Conservation (phyloP, 148 eudicot species). For the Rhododendron simsii region DNA sequence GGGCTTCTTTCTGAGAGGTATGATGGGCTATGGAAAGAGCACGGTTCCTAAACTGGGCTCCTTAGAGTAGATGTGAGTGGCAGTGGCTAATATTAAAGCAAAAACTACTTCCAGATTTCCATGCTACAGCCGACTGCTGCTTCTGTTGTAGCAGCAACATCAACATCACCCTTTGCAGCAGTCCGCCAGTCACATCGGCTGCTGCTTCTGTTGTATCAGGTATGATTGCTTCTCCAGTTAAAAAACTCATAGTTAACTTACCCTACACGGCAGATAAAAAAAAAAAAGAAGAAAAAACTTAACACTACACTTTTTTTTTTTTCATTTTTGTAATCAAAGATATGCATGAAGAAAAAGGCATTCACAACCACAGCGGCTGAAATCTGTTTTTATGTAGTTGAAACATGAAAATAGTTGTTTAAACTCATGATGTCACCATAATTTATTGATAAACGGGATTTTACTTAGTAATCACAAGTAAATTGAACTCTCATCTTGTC, state of each 20-base stretch:
- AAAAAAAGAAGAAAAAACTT: no score
- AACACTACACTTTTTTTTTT: background rate
- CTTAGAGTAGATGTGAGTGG: conserved; percentile 79
- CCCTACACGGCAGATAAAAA: background rate
- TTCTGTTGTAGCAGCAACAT: background rate
- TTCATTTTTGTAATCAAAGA: background rate
- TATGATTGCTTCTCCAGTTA: conserved; percentile 1
- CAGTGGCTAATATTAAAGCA: conserved; percentile 57
- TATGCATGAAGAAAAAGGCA: background rate
- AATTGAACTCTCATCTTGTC: background rate
- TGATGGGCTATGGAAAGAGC: conserved; percentile 70
- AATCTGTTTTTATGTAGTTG: background rate
- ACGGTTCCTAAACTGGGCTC: conserved; percentile 76
- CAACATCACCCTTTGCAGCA: background rate
- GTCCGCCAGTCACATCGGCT: background rate
- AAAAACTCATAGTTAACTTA: background rate
- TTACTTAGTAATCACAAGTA: background rate
- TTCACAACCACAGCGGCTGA: background rate
- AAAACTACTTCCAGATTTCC: conserved; percentile 66
- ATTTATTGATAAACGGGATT: no score
- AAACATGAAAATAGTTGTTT: background rate
- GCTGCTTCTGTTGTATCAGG: background rate
- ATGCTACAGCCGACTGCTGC: conserved; percentile 44
- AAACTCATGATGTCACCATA: background rate
- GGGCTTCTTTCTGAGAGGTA: conserved; percentile 73